Conservation (phyloP, 108 stramenopile genomes). For the Skeletonema menzelii region DNA sequence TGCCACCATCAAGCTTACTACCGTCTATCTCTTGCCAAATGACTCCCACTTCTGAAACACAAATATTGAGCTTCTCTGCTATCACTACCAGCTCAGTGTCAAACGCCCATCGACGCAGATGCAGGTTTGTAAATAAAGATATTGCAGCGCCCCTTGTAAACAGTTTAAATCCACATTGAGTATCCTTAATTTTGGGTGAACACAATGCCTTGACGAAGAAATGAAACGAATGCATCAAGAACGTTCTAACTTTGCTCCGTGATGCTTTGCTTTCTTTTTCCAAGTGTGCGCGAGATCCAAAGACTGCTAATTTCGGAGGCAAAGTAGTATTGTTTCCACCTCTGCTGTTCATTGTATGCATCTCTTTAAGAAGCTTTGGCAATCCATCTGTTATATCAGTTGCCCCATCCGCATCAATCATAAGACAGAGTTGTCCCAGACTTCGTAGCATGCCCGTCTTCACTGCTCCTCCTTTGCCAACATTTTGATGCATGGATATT, state of each 20-base stretch:
- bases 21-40: conserved; percentile 87
- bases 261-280: conserved; percentile 47
- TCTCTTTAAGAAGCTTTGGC: conserved; percentile 47
- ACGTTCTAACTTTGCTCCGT: conserved; percentile 64
- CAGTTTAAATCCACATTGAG: conserved; percentile 88
- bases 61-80: conserved; percentile 41
- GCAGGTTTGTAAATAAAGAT: conserved; percentile 60
- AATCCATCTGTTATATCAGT: conserved; percentile 76
- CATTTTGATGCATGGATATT: conserved; percentile 50
- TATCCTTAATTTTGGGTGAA: conserved; percentile 66
- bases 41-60: conserved; percentile 71
- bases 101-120: conserved; percentile 83
- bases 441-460: conserved; percentile 71
- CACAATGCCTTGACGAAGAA: conserved; percentile 68
- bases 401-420: conserved; percentile 89
- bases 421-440: conserved; percentile 59
- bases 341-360: conserved; percentile 22
- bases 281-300: conserved; percentile 82
- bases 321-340: background rate
- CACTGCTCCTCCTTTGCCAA: conserved; percentile 78
- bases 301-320: conserved; percentile 45
- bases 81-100: conserved; percentile 81
- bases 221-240: conserved; percentile 82
- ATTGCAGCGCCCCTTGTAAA: conserved; percentile 55
- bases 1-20: conserved; percentile 71